Evolutionary conservation across 2,329 filamentous ascomycete genomes (phyloP).

Genomic region (Pyrenophora teres): DNA sequence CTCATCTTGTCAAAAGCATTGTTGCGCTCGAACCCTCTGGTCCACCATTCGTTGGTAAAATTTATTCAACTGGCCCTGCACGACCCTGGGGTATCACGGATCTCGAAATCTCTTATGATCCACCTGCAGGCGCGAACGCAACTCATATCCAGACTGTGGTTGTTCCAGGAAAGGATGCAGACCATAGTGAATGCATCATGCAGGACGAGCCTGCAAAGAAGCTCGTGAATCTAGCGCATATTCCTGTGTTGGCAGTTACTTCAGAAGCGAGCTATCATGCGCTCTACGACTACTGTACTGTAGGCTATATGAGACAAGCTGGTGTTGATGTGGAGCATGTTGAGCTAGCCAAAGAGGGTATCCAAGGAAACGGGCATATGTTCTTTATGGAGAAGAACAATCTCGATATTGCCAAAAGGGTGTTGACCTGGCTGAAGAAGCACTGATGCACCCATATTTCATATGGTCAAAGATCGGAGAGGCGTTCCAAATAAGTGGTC

Average conservation of each 20-base stretch:
- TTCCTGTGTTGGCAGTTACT: slow-evolving; percentile 58
- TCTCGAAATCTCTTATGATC: slow-evolving; percentile 41
- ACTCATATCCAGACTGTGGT: slow-evolving; percentile 26
- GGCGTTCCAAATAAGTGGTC: too few species aligned
- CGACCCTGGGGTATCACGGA: slow-evolving; percentile 43
- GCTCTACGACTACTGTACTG: slow-evolving; percentile 61
- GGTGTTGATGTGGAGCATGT: slow-evolving; percentile 32
- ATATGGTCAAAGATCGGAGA: too few species aligned
- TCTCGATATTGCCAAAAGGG: slow-evolving; percentile 11
- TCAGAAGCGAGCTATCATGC: slow-evolving; percentile 60
- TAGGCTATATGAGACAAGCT: slow-evolving; percentile 56
- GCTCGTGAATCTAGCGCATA: slow-evolving; percentile 55
- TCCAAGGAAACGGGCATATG: slow-evolving; percentile 60
- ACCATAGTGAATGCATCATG: slow-evolving; percentile 46
- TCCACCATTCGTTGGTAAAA: slow-evolving; percentile 50
- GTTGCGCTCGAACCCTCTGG: slow-evolving; percentile 60
- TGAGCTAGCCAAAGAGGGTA: slow-evolving; percentile 60
- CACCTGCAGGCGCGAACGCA: slow-evolving; percentile 31
- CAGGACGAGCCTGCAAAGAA: slow-evolving; percentile 50
- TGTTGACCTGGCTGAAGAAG: background rate
- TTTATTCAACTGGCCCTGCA: slow-evolving; percentile 18
- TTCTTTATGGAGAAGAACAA: slow-evolving; percentile 44
- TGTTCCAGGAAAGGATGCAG: slow-evolving; percentile 27
- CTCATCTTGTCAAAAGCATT: slow-evolving; percentile 55
- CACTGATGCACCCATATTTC: background rate